A percentile compares a stretch with the other conserved stretches of the same genome.
Conservation (phyloP, 164 flowering plant species). For the Sedum album region DNA sequence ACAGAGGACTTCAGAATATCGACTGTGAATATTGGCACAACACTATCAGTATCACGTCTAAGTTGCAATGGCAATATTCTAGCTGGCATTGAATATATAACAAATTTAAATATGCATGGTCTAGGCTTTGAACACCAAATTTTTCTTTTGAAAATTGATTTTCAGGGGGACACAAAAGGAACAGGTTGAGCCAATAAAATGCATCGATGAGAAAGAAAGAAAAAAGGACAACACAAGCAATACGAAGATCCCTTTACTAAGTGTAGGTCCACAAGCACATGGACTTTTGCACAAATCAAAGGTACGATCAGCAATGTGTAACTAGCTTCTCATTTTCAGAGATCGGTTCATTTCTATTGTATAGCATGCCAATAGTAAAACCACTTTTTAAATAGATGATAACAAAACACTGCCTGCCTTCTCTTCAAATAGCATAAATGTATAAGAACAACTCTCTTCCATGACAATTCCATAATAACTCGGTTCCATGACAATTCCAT, state of each 20-base stretch:
- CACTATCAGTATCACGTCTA: background rate
- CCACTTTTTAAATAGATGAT: no score
- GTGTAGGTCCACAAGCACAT: no score
- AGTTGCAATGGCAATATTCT: background rate
- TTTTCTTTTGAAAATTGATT: background rate
- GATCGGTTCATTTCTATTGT: no score
- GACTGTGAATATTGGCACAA: conserved; percentile 31
- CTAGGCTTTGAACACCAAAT: background rate
- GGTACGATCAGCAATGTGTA: no score
- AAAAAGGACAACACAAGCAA: background rate
- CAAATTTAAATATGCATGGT: background rate
- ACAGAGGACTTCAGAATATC: conserved; percentile 63
- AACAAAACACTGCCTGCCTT: no score
- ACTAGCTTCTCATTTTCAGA: no score
- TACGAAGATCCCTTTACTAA: background rate
- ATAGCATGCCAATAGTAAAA: no score
- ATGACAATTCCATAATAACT: no score
- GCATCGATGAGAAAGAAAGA: background rate
- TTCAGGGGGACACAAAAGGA: background rate
- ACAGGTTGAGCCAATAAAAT: background rate
- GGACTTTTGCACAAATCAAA: no score
- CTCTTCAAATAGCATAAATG: no score
- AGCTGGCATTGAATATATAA: background rate
- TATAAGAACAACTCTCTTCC: no score
- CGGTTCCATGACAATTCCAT: no score